These are phyloP conservation scores for Cadophora malorum DNA, from an alignment of 2,329 filamentous ascomycete species.

Conservation along the genomic window DNA sequence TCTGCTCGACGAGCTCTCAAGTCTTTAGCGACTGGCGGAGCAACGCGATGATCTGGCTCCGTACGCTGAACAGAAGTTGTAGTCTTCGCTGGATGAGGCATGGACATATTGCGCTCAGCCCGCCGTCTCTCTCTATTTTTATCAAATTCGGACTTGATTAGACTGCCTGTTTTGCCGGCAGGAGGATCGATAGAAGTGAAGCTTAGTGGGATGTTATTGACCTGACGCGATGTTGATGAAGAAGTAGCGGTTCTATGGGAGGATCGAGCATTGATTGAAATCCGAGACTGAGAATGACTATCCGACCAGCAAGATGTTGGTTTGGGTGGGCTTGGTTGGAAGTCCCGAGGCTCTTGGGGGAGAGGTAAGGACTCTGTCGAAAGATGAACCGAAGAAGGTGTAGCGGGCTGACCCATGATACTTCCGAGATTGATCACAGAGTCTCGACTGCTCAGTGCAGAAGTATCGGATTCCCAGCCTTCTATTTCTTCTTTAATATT, in stretches of 20 bases:
- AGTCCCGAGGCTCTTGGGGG: not conserved
- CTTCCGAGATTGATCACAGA: slow-evolving; percentile 24
- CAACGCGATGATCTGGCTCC: not conserved
- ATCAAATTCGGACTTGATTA: slow-evolving; percentile 4
- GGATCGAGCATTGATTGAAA: not conserved
- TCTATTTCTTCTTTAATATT: not conserved
- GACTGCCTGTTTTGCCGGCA: not conserved
- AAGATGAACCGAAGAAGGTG: not conserved
- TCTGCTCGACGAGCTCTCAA: slow-evolving; percentile 8
- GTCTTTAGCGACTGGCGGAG: not conserved
- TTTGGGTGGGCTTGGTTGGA: slow-evolving; percentile 4
- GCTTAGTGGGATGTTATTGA: not conserved
- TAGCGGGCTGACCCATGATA: not conserved
- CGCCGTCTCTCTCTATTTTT: slow-evolving; percentile 20
- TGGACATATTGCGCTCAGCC: not conserved
- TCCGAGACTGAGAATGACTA: not conserved
- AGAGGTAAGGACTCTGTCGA: too few relatives aligned
- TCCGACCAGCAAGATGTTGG: not conserved
- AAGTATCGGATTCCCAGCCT: not conserved
- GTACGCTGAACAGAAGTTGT: not conserved
- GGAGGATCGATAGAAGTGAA: not conserved
- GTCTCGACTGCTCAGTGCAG: slow-evolving; percentile 16
- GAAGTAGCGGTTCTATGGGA: not conserved
- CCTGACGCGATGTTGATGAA: not conserved
- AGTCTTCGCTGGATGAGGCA: not conserved